These are phyloP conservation scores for Xylaria sp. DNA, from an alignment of 2,329 filamentous ascomycete genomes.

Conservation along the genomic window DNA sequence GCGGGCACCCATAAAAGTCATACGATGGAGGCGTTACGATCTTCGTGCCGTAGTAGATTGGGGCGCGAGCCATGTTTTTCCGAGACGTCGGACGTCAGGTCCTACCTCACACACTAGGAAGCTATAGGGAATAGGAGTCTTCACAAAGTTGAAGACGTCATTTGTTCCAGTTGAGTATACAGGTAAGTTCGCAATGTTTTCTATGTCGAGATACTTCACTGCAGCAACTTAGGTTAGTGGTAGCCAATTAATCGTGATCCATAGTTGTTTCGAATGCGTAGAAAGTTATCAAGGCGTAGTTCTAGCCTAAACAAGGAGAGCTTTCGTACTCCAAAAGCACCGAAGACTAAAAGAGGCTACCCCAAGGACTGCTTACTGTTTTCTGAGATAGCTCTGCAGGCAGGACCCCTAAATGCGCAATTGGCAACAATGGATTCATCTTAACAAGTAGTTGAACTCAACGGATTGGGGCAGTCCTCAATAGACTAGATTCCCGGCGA, in stretches of 20 bases:
- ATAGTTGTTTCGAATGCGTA: background rate
- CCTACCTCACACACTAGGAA: background rate
- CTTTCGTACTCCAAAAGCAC: background rate
- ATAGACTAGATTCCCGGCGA: background rate
- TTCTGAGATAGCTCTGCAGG: background rate
- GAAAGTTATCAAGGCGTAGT: background rate
- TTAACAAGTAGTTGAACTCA: background rate
- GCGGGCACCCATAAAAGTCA: background rate
- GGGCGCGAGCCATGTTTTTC: background rate
- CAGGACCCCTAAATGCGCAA: background rate
- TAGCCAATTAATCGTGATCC: background rate
- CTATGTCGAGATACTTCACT: background rate
- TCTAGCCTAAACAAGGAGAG: background rate
- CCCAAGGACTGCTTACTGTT: background rate
- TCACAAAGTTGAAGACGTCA: background rate
- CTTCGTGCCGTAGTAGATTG: background rate
- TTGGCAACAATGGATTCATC: background rate
- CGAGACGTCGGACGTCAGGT: background rate
- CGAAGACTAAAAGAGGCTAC: background rate
- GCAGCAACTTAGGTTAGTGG: background rate
- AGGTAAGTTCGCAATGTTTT: background rate
- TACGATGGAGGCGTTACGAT: background rate
- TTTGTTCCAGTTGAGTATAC: background rate
- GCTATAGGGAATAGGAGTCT: background rate
- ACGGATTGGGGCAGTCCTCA: background rate